Base-by-base conservation (phyloP, 768 basidiomycete species). In the Tricholoma hemisulphureum region DNA sequence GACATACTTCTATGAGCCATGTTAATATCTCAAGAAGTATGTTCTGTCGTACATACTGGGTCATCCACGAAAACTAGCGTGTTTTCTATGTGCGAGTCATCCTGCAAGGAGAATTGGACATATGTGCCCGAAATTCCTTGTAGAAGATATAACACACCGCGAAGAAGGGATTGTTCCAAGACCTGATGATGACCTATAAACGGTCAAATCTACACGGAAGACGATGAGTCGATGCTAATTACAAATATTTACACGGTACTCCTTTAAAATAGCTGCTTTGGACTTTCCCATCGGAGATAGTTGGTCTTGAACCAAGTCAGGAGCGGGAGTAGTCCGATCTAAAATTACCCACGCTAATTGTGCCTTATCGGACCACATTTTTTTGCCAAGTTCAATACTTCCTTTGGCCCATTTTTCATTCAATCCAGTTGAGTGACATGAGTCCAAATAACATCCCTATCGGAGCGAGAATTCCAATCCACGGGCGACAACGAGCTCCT, bases 51-150 rank as follows among this genome's bases (percentile, higher is more conserved):
- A 73, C 82, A 61, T 61, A 92, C 93, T 53, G 78, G 65, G 62
- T 88, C 84, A 21, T 87, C 85, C 26, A 77, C 67, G 68, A 93
- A 93, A 23, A 86, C 71, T 41, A 94, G 78, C 50, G 75, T 82
- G 65, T 82, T 83, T 61, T 83, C 82, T 53, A 79, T 67, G 51
- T 80, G 72, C 54, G 79, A 66, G 58, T 80, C 79, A 31, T 80
- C 78, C 7, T 82, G 77, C n/a, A 75, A 67, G 7, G 84, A 79
- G 65, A 98, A 91, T n/a, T 83, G 86, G 6, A 97, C 81, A 71
- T 91, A 88, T 74, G 90, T 92, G 2, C 97, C 97, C 20, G 97
- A 95, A 61, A 99, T 98, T 9, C 97, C 97, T 77, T 99, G 97
- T 43, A 98, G 77, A 24, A 98, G 77, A 72, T 96, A 98, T 41